phyloP scores from a whole-genome alignment of 768 basidiomycete genomes.

The Hydnomerulius pinastri region DNA sequence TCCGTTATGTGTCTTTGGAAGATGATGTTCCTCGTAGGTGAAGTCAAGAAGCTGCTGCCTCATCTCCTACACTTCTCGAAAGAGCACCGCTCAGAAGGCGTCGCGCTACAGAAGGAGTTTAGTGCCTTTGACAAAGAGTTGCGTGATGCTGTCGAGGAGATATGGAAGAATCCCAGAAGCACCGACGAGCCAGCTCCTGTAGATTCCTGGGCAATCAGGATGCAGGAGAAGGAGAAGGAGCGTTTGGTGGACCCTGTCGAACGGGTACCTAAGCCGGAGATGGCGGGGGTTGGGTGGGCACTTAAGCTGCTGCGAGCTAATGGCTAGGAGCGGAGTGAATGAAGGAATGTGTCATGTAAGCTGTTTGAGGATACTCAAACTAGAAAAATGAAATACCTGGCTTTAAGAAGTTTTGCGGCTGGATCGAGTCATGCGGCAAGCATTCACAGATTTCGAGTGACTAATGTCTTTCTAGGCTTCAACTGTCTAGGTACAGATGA shows the following conservation, averaged over 20 bases:
- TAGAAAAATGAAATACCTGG: neutral
- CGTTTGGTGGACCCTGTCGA: conserved; percentile 50
- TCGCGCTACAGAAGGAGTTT: conserved; percentile 62
- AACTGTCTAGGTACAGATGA: no score
- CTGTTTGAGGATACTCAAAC: no score
- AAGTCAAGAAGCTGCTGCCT: conserved; percentile 67
- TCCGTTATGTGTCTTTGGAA: neutral
- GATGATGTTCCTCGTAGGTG: conserved; percentile 58
- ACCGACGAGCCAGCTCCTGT: conserved; percentile 27
- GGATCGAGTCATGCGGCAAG: no score
- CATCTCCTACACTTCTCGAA: conserved; percentile 72
- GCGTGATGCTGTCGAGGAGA: conserved; percentile 55
- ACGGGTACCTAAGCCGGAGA: conserved; percentile 52
- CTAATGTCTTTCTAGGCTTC: no score
- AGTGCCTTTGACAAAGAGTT: conserved; percentile 58
- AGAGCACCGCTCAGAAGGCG: conserved; percentile 69
- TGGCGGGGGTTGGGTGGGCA: conserved; percentile 20
- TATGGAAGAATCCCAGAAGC: conserved; percentile 53
- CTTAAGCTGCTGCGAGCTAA: conserved; percentile 23
- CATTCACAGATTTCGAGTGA: neutral
- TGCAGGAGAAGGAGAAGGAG: conserved; percentile 55
- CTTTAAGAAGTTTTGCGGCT: neutral
- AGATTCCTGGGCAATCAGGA: conserved; percentile 54
- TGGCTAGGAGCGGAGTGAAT: neutral
- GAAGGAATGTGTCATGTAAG: neutral